phyloP scores from a whole-genome alignment of 371 early-diverging fungal genomes.

The Mortierella sp. region DNA sequence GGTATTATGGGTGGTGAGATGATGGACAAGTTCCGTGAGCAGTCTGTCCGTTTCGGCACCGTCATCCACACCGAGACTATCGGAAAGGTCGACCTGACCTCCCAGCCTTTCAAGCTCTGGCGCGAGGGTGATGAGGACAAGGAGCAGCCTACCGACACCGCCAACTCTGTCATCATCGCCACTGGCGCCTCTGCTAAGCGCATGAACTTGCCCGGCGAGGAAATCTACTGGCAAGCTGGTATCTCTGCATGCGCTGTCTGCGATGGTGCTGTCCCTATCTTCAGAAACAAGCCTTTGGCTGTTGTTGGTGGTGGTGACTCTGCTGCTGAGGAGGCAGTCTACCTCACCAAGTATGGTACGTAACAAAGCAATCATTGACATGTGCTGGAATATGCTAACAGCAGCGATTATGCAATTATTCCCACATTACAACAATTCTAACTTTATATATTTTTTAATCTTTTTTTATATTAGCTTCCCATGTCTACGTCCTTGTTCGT shows the following conservation, averaged over 20 bases:
- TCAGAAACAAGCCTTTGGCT: conserved; percentile 92
- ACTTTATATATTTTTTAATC: conserved; percentile 28
- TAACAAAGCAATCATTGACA: conserved; percentile 1
- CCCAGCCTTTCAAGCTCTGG: conserved; percentile 93
- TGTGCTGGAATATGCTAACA: conserved; percentile 13
- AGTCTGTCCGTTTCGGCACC: conserved; percentile 87
- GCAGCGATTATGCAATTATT: too few relatives aligned
- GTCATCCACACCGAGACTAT: conserved; percentile 93
- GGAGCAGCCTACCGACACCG: conserved; percentile 75
- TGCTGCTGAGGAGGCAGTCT: conserved; percentile 98
- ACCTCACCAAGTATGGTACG: conserved; percentile 86
- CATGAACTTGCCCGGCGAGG: conserved; percentile 86
- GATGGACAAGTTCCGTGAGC: conserved; percentile 86
- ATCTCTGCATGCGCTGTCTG: conserved; percentile 99
- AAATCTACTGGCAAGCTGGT: conserved; percentile 94
- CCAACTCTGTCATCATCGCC: conserved; percentile 94
- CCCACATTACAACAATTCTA: background rate
- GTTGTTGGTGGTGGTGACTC: conserved; percentile 99
- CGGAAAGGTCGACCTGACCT: conserved; percentile 81
- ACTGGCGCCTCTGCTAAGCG: conserved; percentile 99
- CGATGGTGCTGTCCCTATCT: conserved; percentile 98
- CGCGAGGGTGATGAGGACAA: conserved; percentile 82
- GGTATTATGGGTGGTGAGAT: conserved; percentile 86
- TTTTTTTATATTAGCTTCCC: conserved; percentile 68
- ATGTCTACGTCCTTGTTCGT: conserved; percentile 96